phyloP scores from a whole-genome alignment of 2,329 filamentous ascomycete genomes.

The Rugonectria rugulosa region DNA sequence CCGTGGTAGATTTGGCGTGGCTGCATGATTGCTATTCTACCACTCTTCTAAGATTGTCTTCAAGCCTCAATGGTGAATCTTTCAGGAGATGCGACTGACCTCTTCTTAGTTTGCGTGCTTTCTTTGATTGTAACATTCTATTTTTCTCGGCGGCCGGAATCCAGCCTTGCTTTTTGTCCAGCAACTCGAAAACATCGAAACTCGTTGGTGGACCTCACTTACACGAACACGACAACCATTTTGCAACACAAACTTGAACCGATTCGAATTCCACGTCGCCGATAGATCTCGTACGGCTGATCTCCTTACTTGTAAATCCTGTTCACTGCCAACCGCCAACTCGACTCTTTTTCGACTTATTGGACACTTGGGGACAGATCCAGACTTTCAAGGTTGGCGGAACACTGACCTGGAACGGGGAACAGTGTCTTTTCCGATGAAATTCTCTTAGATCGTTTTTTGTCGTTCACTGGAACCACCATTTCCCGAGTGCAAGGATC shows the following conservation, averaged over 20 bases:
- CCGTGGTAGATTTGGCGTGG: slow-evolving; percentile 9
- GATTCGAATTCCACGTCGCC: slow-evolving; percentile 11
- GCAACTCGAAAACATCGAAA: background rate
- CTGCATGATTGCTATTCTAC: slow-evolving; percentile 19
- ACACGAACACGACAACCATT: slow-evolving; percentile 12
- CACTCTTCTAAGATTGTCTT: background rate
- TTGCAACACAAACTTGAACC: slow-evolving; percentile 17
- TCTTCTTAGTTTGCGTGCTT: slow-evolving; percentile 17
- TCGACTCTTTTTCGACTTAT: too few relatives aligned
- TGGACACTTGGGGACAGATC: too few relatives aligned
- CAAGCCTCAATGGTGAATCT: background rate
- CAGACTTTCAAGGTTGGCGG: too few relatives aligned
- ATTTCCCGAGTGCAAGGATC: slow-evolving; percentile 29
- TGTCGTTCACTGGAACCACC: slow-evolving; percentile 13
- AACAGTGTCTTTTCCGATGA: slow-evolving; percentile 18
- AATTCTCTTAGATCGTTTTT: slow-evolving; percentile 11
- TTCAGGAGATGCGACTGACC: slow-evolving; percentile 6
- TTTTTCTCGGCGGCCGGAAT: slow-evolving; percentile 10
- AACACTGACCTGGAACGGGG: slow-evolving; percentile 14
- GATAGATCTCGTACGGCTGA: slow-evolving; percentile 16
- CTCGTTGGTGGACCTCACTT: slow-evolving; percentile 9
- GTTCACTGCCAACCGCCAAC: slow-evolving; percentile 7
- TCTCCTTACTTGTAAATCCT: background rate
- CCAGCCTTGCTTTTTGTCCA: slow-evolving; percentile 13
- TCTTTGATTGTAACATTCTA: slow-evolving; percentile 12